Evolutionary conservation across 2,329 filamentous ascomycete species (phyloP).

Genomic region (Stylonectria norvegica): DNA sequence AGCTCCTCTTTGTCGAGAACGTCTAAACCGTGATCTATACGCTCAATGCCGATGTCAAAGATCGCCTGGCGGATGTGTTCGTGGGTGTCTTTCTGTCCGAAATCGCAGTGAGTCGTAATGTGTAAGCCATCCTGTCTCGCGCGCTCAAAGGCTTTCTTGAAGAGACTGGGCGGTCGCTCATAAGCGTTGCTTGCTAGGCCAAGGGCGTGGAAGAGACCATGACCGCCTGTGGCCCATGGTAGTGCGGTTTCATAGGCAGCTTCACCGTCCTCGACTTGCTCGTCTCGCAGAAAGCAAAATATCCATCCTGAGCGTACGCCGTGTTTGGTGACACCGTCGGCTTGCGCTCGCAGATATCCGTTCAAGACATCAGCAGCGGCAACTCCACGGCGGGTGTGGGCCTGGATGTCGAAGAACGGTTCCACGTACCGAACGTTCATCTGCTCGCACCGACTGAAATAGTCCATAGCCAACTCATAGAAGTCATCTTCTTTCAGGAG

Average conservation of each 20-base stretch:
- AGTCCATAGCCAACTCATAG: conserved; percentile 65
- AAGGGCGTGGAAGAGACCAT: conserved; percentile 42
- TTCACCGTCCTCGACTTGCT: conserved; percentile 68
- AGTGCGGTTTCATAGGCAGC: conserved; percentile 48
- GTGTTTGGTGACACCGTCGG: conserved; percentile 57
- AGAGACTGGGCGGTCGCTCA: conserved; percentile 42
- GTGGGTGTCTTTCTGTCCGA: conserved; percentile 45
- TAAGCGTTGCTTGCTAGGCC: conserved; percentile 47
- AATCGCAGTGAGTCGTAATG: conserved; percentile 51
- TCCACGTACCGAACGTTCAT: conserved; percentile 69
- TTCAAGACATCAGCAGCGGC: conserved; percentile 57
- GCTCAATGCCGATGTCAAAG: conserved; percentile 54
- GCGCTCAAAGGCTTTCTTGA: conserved; percentile 36
- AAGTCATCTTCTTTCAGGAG: conserved; percentile 65
- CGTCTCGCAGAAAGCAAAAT: conserved; percentile 67
- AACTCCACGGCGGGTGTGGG: conserved; percentile 61
- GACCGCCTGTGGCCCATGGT: conserved; percentile 36
- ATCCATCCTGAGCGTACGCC: conserved; percentile 63
- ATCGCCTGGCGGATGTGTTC: conserved; percentile 57
- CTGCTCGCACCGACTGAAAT: conserved; percentile 59
- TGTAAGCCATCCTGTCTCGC: conserved; percentile 40
- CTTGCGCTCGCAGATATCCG: conserved; percentile 58
- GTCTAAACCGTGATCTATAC: conserved; percentile 72
- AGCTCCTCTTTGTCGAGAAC: conserved; percentile 57
- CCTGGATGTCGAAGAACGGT: conserved; percentile 76